Percentiles rank a stretch among this genome's conserved stretches.
Evolutionary conservation across 148 eudicot genomes (phyloP).

Genomic region (Polygonum maritimum): DNA sequence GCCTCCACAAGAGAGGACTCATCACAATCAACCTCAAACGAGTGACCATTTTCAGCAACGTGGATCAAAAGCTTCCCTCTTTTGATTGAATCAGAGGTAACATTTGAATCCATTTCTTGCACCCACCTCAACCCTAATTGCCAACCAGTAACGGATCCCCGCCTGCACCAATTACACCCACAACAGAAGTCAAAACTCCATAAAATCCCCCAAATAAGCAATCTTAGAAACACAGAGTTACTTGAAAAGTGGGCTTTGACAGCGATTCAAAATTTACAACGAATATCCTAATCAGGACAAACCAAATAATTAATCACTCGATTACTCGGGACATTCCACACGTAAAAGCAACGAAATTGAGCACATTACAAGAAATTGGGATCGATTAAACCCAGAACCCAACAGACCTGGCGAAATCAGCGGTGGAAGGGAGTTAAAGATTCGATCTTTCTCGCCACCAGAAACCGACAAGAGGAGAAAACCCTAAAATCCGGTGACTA

Average conservation of each 20-base stretch:
- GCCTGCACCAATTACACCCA: neutral
- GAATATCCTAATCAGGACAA: neutral
- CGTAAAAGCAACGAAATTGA: neutral
- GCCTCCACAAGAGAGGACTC: conserved; percentile 60
- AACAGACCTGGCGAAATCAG: conserved; percentile 4
- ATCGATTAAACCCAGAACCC: conserved; percentile 1
- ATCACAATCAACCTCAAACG: conserved; percentile 69
- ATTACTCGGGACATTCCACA: neutral
- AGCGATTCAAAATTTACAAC: neutral
- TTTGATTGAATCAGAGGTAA: conserved; percentile 26
- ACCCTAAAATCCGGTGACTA: neutral
- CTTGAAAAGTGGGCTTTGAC: neutral
- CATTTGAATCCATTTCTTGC: conserved; percentile 60
- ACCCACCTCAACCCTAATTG: conserved; percentile 2
- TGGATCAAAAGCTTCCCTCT: conserved; percentile 71
- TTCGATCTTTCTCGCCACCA: neutral
- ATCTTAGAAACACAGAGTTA: neutral
- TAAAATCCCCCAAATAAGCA: neutral
- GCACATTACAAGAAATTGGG: neutral
- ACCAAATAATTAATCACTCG: neutral
- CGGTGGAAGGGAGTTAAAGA: neutral
- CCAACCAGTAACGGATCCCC: neutral
- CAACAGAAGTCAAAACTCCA: conserved; percentile 3
- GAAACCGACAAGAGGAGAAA: conserved; percentile 2
- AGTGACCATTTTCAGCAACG: conserved; percentile 90